Conservation (phyloP, 2,329 filamentous ascomycete genomes). For the Neofusicoccum laricinum region DNA sequence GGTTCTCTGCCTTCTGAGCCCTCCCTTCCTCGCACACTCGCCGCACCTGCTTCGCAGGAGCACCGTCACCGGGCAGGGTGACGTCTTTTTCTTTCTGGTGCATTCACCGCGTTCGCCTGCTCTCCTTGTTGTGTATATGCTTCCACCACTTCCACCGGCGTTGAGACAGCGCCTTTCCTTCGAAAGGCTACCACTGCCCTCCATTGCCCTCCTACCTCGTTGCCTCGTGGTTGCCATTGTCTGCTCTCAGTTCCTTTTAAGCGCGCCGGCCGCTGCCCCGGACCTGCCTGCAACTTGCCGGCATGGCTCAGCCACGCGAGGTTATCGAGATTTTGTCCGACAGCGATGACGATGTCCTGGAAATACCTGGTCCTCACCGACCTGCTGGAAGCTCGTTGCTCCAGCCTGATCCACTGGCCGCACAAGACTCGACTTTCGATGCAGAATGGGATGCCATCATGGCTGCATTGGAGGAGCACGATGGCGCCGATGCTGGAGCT, state of each 20-base stretch:
- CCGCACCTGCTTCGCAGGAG: background rate
- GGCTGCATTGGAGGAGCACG: background rate
- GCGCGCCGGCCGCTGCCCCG: background rate
- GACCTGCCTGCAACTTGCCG: background rate
- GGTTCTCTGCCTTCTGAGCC: background rate
- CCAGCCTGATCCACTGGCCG: background rate
- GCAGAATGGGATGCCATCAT: background rate
- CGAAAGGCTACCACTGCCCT: background rate
- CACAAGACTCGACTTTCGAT: background rate
- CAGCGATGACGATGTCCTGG: background rate
- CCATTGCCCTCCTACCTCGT: background rate
- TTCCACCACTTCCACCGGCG: too few relatives aligned
- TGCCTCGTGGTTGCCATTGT: background rate
- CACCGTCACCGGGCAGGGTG: background rate
- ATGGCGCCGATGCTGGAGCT: background rate
- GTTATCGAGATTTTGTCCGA: constrained; percentile 7
- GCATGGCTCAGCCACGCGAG: background rate
- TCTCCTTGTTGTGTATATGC: background rate
- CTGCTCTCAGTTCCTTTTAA: background rate
- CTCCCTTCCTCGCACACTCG: background rate
- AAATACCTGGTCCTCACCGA: background rate
- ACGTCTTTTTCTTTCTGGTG: background rate
- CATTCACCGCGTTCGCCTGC: background rate
- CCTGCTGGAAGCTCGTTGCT: background rate
- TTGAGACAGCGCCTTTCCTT: background rate